Evolutionary conservation across 1,139 yeast genomes (phyloP).

Genomic region (Kluyveromyces marxianus): DNA sequence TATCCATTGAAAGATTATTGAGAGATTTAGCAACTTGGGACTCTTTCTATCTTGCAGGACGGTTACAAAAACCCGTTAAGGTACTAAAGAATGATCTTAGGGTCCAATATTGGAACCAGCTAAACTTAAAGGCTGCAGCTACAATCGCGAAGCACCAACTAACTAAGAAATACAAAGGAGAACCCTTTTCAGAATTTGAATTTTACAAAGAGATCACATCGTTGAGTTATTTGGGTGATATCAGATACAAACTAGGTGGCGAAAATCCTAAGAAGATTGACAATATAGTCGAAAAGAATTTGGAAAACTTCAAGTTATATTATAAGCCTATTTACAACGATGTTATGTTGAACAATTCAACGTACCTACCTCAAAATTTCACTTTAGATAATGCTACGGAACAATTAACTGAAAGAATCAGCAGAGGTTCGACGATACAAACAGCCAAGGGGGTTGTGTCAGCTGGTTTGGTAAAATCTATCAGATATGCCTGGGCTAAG

Average conservation of each 20-base stretch:
- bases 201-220: conserved; percentile 73
- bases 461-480: conserved; percentile 72
- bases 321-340: conserved; percentile 60
- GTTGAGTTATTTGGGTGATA: conserved; percentile 84
- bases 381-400: conserved; percentile 30
- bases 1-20: conserved; percentile 51
- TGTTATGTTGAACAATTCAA: conserved; percentile 31
- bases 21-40: conserved; percentile 77
- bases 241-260: conserved; percentile 78
- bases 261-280: conserved; percentile 85
- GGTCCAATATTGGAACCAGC: conserved; percentile 61
- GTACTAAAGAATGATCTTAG: conserved; percentile 56
- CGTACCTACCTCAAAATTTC: conserved; percentile 33
- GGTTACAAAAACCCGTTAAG: conserved; percentile 90
- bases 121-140: conserved; percentile 71
- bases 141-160: conserved; percentile 53
- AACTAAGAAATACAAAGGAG: conserved; percentile 35
- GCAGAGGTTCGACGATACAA: conserved; percentile 65
- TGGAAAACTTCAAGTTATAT: conserved; percentile 55
- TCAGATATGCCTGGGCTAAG: conserved; percentile 76
- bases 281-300: conserved; percentile 79
- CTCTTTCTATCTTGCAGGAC: conserved; percentile 80
- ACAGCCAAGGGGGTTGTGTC: conserved; percentile 76
- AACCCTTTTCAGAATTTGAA: conserved; percentile 50
- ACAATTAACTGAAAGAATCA: conserved; percentile 53